Evolutionary conservation across 129 eudicot species (phyloP).

Genomic region (Flaveria brownii): DNA sequence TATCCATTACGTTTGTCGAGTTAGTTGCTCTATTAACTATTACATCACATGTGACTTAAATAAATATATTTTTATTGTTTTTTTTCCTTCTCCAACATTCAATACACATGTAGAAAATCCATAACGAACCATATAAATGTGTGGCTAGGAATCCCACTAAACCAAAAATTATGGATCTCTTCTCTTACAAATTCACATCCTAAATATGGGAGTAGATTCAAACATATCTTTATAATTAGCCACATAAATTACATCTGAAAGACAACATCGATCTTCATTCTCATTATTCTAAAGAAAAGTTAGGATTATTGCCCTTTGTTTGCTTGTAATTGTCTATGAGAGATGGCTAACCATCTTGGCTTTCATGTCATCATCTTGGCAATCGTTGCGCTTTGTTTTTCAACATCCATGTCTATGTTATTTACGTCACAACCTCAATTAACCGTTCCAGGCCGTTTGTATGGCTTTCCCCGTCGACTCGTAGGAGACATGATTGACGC

Average conservation of each 20-base stretch:
- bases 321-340: conserved; percentile 2
- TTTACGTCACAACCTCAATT: conserved; percentile 24
- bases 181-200: not conserved
- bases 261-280: not conserved
- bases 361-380: conserved; percentile 37
- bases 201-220: not conserved
- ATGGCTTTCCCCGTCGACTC: conserved; percentile 19
- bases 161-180: conserved; percentile 17
- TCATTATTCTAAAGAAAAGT: conserved; percentile 4
- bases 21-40: no score
- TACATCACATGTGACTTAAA: no score
- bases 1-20: no score
- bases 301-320: not conserved
- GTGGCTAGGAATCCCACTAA: conserved; percentile 18
- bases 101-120: no score
- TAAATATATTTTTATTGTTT: no score
- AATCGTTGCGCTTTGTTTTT: conserved; percentile 30
- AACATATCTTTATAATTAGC: conserved; percentile 8
- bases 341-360: conserved; percentile 39
- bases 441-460: conserved; percentile 3
- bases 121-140: not conserved
- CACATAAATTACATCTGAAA: not conserved
- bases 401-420: conserved; percentile 28
- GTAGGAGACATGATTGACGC: conserved; percentile 32
- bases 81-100: no score